phyloP scores from a whole-genome alignment of 805 yeast species.

The Kurtzmaniella fragi region DNA sequence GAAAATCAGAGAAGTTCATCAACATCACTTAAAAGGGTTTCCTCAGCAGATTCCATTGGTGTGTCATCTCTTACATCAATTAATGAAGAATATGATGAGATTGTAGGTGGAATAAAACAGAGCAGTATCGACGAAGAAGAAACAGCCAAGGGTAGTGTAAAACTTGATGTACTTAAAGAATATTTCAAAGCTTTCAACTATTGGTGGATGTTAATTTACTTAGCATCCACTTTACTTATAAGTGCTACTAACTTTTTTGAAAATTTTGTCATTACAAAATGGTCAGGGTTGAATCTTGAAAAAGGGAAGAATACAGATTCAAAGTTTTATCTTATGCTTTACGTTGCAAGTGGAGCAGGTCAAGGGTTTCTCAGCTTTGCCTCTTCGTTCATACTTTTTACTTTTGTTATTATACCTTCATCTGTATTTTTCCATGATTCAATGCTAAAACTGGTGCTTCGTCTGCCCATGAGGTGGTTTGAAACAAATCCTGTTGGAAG shows the following conservation, averaged over 20 bases:
- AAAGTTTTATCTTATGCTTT: constrained; percentile 18
- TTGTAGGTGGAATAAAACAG: constrained; percentile 10
- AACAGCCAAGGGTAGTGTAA: constrained; percentile 22
- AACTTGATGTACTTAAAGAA: constrained; percentile 21
- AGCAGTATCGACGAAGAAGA: constrained; percentile 33
- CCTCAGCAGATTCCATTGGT: constrained; percentile 13
- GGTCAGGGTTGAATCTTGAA: constrained; percentile 30
- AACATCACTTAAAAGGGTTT: constrained; percentile 13
- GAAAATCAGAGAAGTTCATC: constrained; percentile 9
- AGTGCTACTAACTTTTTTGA: constrained; percentile 16
- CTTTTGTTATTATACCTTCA: constrained; percentile 24
- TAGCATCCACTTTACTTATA: constrained; percentile 15
- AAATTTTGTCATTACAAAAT: constrained; percentile 25
- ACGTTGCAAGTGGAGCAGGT: constrained; percentile 21
- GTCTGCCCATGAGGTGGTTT: constrained; percentile 39
- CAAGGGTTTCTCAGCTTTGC: constrained; percentile 23
- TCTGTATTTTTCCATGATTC: constrained; percentile 30
- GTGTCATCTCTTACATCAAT: constrained; percentile 28
- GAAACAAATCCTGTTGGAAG: constrained; percentile 39
- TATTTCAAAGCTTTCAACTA: constrained; percentile 30
- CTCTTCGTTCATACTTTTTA: constrained; percentile 26
- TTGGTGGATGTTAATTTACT: constrained; percentile 17
- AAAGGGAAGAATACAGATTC: constrained; percentile 21
- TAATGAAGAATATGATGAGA: constrained; percentile 28
- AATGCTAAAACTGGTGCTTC: constrained; percentile 29